Base-by-base conservation (phyloP, 2,329 filamentous ascomycete species). In the Beauveria rudraprayagi region DNA sequence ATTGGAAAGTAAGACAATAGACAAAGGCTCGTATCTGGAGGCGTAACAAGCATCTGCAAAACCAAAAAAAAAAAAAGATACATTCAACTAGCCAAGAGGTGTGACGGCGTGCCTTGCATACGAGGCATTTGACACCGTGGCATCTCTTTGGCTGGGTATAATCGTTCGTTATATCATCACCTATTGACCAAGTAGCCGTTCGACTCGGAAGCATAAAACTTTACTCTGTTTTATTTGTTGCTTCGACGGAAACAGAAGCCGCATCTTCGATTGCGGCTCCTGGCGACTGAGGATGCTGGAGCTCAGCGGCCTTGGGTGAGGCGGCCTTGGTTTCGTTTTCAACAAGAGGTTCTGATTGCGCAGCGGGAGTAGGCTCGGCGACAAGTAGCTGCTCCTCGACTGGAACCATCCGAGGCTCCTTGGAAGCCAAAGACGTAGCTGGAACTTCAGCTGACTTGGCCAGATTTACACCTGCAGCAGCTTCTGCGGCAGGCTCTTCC, bases 151-250 rank as follows among this genome's bases (percentile, higher is more conserved):
- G 28, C 41, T 46, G 61, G 48, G 44, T 62, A 53, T 43, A 52
- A 56, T 52, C 44, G 43, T 60, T 40, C 59, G 63, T 47, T 59
- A 63, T 34, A 51, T 56, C 17, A 59, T 63, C 19, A 48, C 55
- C 30, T 19, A 14, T 43, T 37, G 26, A 14, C 46, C 26, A 9
- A 43, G 40, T 44, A 34, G 19, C 19, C 24, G 26, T 37, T 37
- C 34, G 5, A 17, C 17, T 37, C 9, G 6, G 22, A 34, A 43
- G 56, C 19, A 30, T 37, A n/a, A 26, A 53, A 11, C 14, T 11
- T 55, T 59, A 52, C 10, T 41, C 58, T 2, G 57, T 44, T 41
- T 34, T 63, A 52, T 3, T 14, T 43, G 30, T 41, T 19, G 58
- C 19, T 48, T 60, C 51, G 9, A 44, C 28, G 24, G 50, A 14